Base-by-base conservation (phyloP, 2,329 filamentous ascomycete genomes). In the Lojkania enalia region DNA sequence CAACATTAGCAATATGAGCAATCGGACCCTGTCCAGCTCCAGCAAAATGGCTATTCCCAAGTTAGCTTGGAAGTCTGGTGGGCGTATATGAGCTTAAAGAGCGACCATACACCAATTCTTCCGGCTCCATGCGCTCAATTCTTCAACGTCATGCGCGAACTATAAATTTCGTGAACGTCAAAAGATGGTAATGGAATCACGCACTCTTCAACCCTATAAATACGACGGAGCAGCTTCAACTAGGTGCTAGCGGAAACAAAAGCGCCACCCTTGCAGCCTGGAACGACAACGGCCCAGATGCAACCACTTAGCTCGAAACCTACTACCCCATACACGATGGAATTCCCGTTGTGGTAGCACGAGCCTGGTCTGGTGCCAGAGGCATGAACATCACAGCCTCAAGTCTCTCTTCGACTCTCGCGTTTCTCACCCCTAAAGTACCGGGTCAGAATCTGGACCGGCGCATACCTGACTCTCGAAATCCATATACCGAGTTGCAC, bases 41-140 rank as follows among this genome's bases (percentile, higher is more conserved):
- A 71, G 9, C 45, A 56, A 1, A 54, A 66, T 3, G 67, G 66
- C 1, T 75, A 76, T 44, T 44, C 63, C 0, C 23, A 75, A 7
- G 64, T 77, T 60, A 77, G 77, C 51, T 76, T 74, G 1, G 65
- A 77, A 32, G 75, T 77, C 49, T 76, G 74, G 73, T 77, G 74
- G 78, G 76, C 74, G 0, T 81, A 81, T 50, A 77, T 80, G 70
- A 74, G 72, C 4, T 54, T 81, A 39, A 81, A 81, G 46, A 81
- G 79, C 46, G 73, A 77, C 46, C 74, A 77, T 49, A 72, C 58
- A 38, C 75, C 74, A 1, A 76, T 76, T 25, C 44, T 71, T 0
- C 75, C 75, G 0, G 73, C 72, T 0, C 67, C 70, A 3, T 77
- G 77, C 36, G 71, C 74, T 1, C 74, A 76, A 35, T 74, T 74